A percentile compares a stretch with the other conserved stretches of the same genome.
Evolutionary conservation across 2,329 filamentous ascomycete species (phyloP).

Genomic region (Beauveria scarabaeidicola): DNA sequence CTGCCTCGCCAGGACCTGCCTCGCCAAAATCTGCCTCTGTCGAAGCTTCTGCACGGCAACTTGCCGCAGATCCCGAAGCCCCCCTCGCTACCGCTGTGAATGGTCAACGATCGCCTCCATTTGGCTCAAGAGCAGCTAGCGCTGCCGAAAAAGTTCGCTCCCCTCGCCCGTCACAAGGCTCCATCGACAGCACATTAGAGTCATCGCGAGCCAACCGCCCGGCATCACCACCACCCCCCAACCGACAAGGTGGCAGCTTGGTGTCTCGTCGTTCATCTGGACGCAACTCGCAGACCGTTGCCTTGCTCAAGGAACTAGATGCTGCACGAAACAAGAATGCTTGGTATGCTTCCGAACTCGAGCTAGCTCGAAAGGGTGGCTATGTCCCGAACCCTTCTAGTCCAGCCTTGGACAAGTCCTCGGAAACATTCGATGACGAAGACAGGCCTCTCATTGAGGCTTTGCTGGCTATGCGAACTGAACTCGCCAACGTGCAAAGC

Average conservation of each 20-base stretch:
- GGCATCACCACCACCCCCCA: slow-evolving; percentile 50
- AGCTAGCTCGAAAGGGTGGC: slow-evolving; percentile 81
- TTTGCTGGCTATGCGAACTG: slow-evolving; percentile 80
- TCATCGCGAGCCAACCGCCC: slow-evolving; percentile 37
- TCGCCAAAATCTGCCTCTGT: slow-evolving; percentile 4
- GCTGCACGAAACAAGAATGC: slow-evolving; percentile 77
- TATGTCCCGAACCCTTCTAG: slow-evolving; percentile 68
- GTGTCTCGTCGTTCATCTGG: slow-evolving; percentile 52
- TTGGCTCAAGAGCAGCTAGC: slow-evolving; percentile 30
- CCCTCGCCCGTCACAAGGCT: slow-evolving; percentile 37
- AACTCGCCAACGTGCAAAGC: slow-evolving; percentile 80
- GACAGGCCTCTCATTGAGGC: slow-evolving; percentile 90
- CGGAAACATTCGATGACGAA: slow-evolving; percentile 81
- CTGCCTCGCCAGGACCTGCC: slow-evolving; percentile 1
- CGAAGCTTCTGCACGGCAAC: background rate
- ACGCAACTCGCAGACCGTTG: slow-evolving; percentile 58
- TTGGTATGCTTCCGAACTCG: slow-evolving; percentile 94
- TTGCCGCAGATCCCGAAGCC: background rate
- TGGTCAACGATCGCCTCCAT: slow-evolving; percentile 57
- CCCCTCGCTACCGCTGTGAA: slow-evolving; percentile 19
- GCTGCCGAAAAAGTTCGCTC: slow-evolving; percentile 31
- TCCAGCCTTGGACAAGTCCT: slow-evolving; percentile 64
- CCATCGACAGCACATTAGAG: slow-evolving; percentile 61
- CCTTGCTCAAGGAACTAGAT: slow-evolving; percentile 80
- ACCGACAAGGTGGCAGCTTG: slow-evolving; percentile 49